Evolutionary conservation across 2,329 filamentous ascomycete genomes (phyloP), one percentile per base, ranked within the genome.

Genomic region (Cytospora piceicola): DNA sequence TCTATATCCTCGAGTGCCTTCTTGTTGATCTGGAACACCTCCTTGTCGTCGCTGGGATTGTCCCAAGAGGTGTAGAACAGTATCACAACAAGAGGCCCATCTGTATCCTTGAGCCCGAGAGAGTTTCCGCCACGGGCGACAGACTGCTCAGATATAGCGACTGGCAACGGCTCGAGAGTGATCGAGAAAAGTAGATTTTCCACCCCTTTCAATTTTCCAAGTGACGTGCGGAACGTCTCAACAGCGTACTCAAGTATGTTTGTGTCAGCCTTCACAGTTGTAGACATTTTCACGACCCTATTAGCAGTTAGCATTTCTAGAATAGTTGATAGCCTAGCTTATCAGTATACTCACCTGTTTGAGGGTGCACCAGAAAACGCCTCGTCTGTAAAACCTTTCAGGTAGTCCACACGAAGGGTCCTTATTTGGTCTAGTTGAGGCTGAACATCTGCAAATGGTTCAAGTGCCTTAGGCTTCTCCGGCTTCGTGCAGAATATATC

Each of bases 381-480:
- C 58, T 70, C 64, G 36, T 67, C 62, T 20, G 68, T 68, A 29
- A 70, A 63, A 29, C 29, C 32, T 58, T 65, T 69, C 49, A 70
- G 60, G 42, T 49, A 62, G 46, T 58, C 64, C 56, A 67, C 57
- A 58, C 68, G 67, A 7, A 68, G 14, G 15, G 57, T 61, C 39
- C 55, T 70, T 63, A 70, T 67, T 58, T 69, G 65, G 34, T 67
- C 65, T 36, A 69, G 58, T 58, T 70, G 65, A 39, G 68, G 67
- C 51, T 65, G 63, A 15, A 70, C 59, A 56, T 69, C 68, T 24
- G 63, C 60, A 56, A 69, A 70, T 54, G 67, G 68, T 57, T 63
- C 53, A 36, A 69, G 65, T 12, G 65, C 68, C 39, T 66, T 65
- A 8, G 66, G 63, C n/a, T 68, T 67, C 55, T 65, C 60, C 55